phyloP scores from a whole-genome alignment of 257 asterid genomes.

The Thymus quinquecostatus region DNA sequence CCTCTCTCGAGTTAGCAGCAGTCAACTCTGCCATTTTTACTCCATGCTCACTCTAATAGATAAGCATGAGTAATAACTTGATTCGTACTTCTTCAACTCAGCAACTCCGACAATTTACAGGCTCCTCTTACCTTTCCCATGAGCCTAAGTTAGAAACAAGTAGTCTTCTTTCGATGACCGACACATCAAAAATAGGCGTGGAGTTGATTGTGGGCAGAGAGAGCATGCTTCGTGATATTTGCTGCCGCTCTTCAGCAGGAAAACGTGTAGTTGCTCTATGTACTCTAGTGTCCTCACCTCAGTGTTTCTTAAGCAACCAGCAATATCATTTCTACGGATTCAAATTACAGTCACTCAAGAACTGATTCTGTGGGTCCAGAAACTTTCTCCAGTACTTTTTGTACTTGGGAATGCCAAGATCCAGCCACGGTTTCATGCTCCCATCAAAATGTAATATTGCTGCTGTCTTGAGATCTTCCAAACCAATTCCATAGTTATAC shows the following conservation, averaged over 20 bases:
- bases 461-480: slow-evolving; percentile 53
- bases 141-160: slow-evolving; percentile 23
- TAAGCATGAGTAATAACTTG: slow-evolving; percentile 37
- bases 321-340: slow-evolving; percentile 46
- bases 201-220: slow-evolving; percentile 34
- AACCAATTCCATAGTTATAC: slow-evolving; percentile 61
- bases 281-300: slow-evolving; percentile 32
- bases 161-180: slow-evolving; percentile 29
- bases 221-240: slow-evolving; percentile 23
- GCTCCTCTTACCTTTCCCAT: slow-evolving; percentile 28
- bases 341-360: slow-evolving; percentile 85
- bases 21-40: slow-evolving; percentile 27
- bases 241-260: slow-evolving; percentile 32
- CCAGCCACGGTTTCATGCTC: slow-evolving; percentile 99
- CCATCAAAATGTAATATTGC: slow-evolving; percentile 91
- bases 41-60: slow-evolving; percentile 41
- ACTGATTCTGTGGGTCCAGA: slow-evolving; percentile 66
- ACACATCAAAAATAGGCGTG: slow-evolving; percentile 22
- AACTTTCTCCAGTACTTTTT: slow-evolving; percentile 74
- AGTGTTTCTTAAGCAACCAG: slow-evolving; percentile 35
- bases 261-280: slow-evolving; percentile 28
- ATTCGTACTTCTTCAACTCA: slow-evolving; percentile 33
- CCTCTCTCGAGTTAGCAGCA: slow-evolving; percentile 32
- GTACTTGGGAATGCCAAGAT: slow-evolving; percentile 82
- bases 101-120: slow-evolving; percentile 34